These are phyloP conservation scores for Myxozyma vanderwaltii DNA, from an alignment of 805 yeast genomes.

Conservation along the genomic window DNA sequence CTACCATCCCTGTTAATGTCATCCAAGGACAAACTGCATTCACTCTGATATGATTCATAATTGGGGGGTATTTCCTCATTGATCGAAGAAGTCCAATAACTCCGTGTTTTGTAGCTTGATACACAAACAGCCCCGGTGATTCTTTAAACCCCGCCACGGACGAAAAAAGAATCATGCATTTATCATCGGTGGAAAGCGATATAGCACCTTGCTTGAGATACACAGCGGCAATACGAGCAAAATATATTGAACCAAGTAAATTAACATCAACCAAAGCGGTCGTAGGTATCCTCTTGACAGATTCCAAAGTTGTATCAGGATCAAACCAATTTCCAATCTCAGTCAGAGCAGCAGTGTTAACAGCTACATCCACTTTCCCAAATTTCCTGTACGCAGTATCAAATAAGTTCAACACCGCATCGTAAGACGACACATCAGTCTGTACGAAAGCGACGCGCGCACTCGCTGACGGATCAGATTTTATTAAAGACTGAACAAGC, in stretches of 20 bases:
- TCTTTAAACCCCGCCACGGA: conserved; percentile 28
- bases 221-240: conserved; percentile 21
- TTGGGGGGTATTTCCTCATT: conserved; percentile 22
- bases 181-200: conserved; percentile 3
- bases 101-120: conserved; percentile 25
- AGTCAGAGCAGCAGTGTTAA: conserved; percentile 17
- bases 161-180: conserved; percentile 16
- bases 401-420: conserved; percentile 7
- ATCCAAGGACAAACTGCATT: conserved; percentile 27
- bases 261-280: conserved; percentile 22
- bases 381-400: conserved; percentile 14
- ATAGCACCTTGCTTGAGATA: conserved; percentile 12
- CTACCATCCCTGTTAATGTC: conserved; percentile 27
- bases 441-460: conserved; percentile 7
- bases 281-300: conserved; percentile 16
- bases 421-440: conserved; percentile 17
- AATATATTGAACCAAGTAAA: conserved; percentile 16
- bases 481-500: neutral
- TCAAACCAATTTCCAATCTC: conserved; percentile 23
- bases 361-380: conserved; percentile 18
- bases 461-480: neutral
- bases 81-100: conserved; percentile 22
- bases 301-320: conserved; percentile 11
- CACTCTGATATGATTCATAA: conserved; percentile 15
- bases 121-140: conserved; percentile 24